Base-by-base conservation (phyloP, 768 basidiomycete genomes). In the Suillus lakei region DNA sequence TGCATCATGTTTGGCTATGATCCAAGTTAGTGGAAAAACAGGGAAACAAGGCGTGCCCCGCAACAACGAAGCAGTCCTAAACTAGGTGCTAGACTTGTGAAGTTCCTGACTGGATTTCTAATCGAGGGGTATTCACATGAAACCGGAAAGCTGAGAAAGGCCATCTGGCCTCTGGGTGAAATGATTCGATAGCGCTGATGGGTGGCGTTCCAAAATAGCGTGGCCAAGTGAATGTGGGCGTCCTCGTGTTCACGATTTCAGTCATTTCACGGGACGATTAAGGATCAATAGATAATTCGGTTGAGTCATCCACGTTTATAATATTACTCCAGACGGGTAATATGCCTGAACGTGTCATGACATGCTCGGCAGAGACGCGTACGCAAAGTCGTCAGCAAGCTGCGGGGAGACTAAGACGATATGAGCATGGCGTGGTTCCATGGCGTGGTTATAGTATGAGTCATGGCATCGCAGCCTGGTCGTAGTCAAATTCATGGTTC, bases 231-330 rank as follows among this genome's bases (percentile, higher is more conserved):
- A 15, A 51, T 28, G 48, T 50, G 26, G 51, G 55, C 9, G 23
- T 26, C 56, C 56, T 58, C 56, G 38, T 58, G 56, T 58, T 26
- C 48, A 50, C 15, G 46, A 48, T 48, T 48, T 23, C 21, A 56
- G 34, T 36, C 32, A 56, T 7, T 16, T 16, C 50, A 28, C 26
- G 28, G 28, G 30, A 16, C 53, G 30, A 34, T 34, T n/a, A 54
- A 13, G 53, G 30, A 54, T 32, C 30, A 32, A 54, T 32, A 54
- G 18, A 32, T 54, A 21, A 30, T 53, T 53, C 51, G 30, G 10
- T 53, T 39, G 38, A 58, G 26, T 58, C 56, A 58, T 58, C 56
- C 38, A 58, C 56, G 38, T 58, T 58, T 39, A 16, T 26, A 26
- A 38, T 38, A 48, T 43, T 53, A 53, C 51, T 21, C 8, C 44